phyloP scores from a whole-genome alignment of 352 stramenopile species.

The Pythium diclinum region DNA sequence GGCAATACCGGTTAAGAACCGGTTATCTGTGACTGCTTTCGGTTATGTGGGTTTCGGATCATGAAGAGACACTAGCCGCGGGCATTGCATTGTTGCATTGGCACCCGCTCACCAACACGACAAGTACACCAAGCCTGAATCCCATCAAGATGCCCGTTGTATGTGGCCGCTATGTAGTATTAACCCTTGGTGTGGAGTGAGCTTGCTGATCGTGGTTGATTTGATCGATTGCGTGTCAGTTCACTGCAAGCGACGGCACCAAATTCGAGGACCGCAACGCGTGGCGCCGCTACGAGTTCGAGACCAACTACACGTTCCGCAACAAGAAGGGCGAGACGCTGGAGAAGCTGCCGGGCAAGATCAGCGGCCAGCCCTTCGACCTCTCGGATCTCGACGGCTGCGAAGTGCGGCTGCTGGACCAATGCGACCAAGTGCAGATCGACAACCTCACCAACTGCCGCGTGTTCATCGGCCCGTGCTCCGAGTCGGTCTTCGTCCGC shows the following conservation, averaged over 20 bases:
- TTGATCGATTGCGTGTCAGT: conserved; percentile 26
- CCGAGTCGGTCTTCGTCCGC: conserved; percentile 88
- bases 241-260: conserved; percentile 85
- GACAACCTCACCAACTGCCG: conserved; percentile 86
- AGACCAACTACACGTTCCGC: conserved; percentile 91
- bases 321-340: conserved; percentile 79
- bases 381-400: conserved; percentile 80
- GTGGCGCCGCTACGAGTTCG: conserved; percentile 89
- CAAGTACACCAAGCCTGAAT: neutral
- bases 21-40: neutral
- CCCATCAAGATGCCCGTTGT: conserved; percentile 19
- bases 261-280: conserved; percentile 78
- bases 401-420: conserved; percentile 82
- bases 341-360: conserved; percentile 75
- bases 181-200: neutral
- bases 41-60: conserved; percentile 9
- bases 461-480: conserved; percentile 84
- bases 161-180: neutral
- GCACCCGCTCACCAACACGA: too few species aligned
- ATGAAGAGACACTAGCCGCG: conserved; percentile 12
- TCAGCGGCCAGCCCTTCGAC: conserved; percentile 87
- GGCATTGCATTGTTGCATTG: neutral
- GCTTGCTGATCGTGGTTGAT: conserved; percentile 20
- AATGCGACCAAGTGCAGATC: conserved; percentile 90
- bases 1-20: conserved; percentile 4